Percentiles rank a stretch among this genome's conserved stretches.
Conservation (phyloP, 192 early-diverging fungal species). For the Rhizophlyctis rosea region DNA sequence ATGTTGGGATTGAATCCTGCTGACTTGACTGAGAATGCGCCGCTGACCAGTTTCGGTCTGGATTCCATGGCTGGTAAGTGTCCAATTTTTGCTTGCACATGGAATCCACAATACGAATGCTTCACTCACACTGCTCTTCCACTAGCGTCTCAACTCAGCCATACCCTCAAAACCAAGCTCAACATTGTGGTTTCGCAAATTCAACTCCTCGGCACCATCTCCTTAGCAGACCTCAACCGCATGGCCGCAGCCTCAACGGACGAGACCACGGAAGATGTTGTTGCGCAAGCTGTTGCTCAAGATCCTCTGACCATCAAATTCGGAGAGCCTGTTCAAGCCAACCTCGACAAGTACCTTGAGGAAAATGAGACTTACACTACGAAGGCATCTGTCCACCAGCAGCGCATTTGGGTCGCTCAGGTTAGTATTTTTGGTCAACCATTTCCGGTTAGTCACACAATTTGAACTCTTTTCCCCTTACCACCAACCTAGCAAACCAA, state of each 20-base stretch:
- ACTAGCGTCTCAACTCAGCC: conserved; percentile 13
- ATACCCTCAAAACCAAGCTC: conserved; percentile 8
- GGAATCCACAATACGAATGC: neutral
- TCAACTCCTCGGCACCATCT: conserved; percentile 12
- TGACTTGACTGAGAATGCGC: conserved; percentile 3
- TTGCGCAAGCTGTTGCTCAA: neutral
- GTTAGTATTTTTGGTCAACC: too few species aligned
- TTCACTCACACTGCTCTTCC: neutral
- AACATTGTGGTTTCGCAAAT: conserved; percentile 10
- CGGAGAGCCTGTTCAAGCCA: neutral
- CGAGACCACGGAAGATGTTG: neutral
- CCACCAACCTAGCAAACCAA: too few species aligned
- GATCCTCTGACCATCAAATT: conserved; percentile 1
- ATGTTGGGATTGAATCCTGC: conserved; percentile 4
- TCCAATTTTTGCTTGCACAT: neutral
- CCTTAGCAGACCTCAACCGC: conserved; percentile 11
- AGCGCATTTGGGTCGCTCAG: conserved; percentile 16
- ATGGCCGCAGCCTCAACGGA: conserved; percentile 8
- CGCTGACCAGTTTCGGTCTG: conserved; percentile 4
- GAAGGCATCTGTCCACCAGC: conserved; percentile 11
- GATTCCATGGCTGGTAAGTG: neutral
- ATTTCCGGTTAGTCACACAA: too few species aligned
- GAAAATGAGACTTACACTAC: neutral
- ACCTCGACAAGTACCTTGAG: conserved; percentile 1
- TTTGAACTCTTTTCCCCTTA: too few species aligned